These are phyloP conservation scores for Pelargonium cotyledonis DNA, from an alignment of 441 rosid species.

Conservation along the genomic window DNA sequence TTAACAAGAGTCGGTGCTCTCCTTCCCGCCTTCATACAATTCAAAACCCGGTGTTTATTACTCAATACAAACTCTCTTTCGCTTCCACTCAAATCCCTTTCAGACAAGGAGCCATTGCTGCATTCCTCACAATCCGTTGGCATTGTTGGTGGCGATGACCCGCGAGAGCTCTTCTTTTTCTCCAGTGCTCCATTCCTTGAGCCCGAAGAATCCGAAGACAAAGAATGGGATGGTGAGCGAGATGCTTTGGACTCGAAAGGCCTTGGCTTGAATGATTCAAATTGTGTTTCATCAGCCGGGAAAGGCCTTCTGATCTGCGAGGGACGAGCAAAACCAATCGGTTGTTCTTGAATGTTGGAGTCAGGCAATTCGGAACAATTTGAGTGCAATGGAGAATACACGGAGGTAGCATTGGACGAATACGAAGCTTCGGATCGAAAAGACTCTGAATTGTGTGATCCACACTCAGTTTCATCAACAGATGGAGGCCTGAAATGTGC, in stretches of 20 bases:
- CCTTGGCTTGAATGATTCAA: neutral
- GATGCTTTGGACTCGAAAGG: neutral
- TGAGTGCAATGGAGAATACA: neutral
- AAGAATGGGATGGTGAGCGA: neutral
- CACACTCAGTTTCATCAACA: neutral
- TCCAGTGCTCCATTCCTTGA: too few species aligned
- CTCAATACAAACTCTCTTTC: too few species aligned
- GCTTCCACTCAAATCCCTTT: too few species aligned
- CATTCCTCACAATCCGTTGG: too few species aligned
- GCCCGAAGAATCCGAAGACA: neutral
- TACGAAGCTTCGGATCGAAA: neutral
- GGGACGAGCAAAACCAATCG: neutral
- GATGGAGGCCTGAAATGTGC: neutral
- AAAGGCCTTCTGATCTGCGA: neutral
- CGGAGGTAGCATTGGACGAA: neutral
- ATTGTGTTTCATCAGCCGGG: neutral
- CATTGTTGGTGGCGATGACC: too few species aligned
- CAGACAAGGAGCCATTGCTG: too few species aligned
- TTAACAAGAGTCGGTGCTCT: too few species aligned
- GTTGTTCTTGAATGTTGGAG: neutral
- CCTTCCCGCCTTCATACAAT: too few species aligned
- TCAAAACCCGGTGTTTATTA: too few species aligned
- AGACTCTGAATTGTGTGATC: neutral
- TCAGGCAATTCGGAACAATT: neutral
- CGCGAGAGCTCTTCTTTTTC: too few species aligned